Conservation (phyloP, 2,329 filamentous ascomycete genomes). For the Exophiala alcalophila region DNA sequence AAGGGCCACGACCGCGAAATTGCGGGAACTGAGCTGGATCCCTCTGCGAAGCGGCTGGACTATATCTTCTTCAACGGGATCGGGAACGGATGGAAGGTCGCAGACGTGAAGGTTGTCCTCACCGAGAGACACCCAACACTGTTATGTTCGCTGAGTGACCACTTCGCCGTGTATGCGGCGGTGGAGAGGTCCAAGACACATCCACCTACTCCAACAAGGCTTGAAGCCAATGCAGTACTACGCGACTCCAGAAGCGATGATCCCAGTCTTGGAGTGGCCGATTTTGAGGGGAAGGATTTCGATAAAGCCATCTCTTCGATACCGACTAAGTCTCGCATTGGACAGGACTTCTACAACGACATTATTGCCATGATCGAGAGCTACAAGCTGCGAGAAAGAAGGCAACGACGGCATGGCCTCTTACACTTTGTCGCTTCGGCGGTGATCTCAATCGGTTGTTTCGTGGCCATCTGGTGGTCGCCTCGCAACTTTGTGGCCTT, state of each 20-base stretch:
- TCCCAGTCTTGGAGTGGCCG: constrained; percentile 15
- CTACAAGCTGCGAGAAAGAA: constrained; percentile 68
- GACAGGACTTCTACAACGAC: constrained; percentile 61
- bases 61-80: constrained; percentile 73
- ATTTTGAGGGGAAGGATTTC: constrained; percentile 24
- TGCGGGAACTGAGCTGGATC: constrained; percentile 65
- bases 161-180: constrained; percentile 86
- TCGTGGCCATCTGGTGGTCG: constrained; percentile 82
- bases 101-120: constrained; percentile 72
- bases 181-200: constrained; percentile 41
- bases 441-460: constrained; percentile 66
- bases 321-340: constrained; percentile 36
- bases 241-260: constrained; percentile 9
- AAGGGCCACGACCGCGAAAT: constrained; percentile 64
- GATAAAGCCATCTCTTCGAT: constrained; percentile 26
- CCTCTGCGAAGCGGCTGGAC: constrained; percentile 80
- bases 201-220: not conserved
- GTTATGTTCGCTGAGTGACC: constrained; percentile 85
- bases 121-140: constrained; percentile 75
- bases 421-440: constrained; percentile 70
- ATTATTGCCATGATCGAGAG: constrained; percentile 67
- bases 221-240: constrained; percentile 19
- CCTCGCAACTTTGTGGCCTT: constrained; percentile 75
- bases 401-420: constrained; percentile 69
- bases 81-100: constrained; percentile 61